A percentile compares a stretch with the other conserved stretches of the same genome.
Evolutionary conservation across 495 filamentous ascomycete genomes (phyloP).

Genomic region (Penicillium cataractarum): DNA sequence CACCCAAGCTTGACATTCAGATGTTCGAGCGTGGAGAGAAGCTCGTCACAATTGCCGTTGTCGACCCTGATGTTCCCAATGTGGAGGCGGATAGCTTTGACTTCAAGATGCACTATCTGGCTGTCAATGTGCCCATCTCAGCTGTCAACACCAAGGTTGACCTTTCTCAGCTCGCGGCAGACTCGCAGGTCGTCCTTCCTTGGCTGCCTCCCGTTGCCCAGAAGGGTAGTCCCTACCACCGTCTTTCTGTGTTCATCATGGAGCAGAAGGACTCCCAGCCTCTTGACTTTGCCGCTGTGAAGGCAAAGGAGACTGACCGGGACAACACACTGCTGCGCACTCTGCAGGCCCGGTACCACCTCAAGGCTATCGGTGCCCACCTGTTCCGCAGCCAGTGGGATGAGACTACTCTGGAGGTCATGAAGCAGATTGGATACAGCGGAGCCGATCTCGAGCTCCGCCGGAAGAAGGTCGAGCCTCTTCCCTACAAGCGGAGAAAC

Average conservation of each 20-base stretch:
- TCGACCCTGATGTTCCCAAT: constrained; percentile 91
- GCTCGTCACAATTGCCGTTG: constrained; percentile 79
- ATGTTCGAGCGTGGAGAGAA: constrained; percentile 79
- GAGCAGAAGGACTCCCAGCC: constrained; percentile 67
- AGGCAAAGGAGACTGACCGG: constrained; percentile 52
- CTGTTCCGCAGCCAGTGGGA: constrained; percentile 93
- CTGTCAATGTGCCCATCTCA: constrained; percentile 65
- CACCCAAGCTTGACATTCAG: constrained; percentile 79
- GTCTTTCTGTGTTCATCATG: constrained; percentile 79
- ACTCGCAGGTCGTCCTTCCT: constrained; percentile 68
- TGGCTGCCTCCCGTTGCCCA: constrained; percentile 88
- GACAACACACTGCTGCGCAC: constrained; percentile 72
- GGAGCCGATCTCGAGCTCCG: constrained; percentile 84
- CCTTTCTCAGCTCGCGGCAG: constrained; percentile 53
- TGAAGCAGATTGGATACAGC: constrained; percentile 73
- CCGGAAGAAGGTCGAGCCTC: constrained; percentile 65
- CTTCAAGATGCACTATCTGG: constrained; percentile 83
- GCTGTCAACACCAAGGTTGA: constrained; percentile 56
- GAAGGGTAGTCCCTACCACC: constrained; percentile 90
- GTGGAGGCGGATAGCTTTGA: constrained; percentile 74
- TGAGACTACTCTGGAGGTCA: constrained; percentile 78
- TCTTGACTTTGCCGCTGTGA: constrained; percentile 64
- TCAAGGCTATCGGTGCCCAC: constrained; percentile 77
- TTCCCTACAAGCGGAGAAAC: constrained; percentile 59
- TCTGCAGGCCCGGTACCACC: constrained; percentile 66